phyloP scores from a whole-genome alignment of 495 filamentous ascomycete genomes.

The Aspergillus sparsus region DNA sequence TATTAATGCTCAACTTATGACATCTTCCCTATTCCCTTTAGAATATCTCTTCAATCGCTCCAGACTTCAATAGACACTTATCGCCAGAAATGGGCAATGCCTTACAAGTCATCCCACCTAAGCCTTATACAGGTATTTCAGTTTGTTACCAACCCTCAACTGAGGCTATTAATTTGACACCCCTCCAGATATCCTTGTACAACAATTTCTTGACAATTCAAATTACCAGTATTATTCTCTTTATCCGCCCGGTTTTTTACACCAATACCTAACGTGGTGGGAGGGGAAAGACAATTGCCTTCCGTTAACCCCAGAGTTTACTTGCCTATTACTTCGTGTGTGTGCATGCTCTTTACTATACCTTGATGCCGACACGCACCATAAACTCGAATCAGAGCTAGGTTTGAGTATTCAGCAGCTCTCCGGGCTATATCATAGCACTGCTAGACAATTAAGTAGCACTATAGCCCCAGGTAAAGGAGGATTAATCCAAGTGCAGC shows the following conservation, averaged over 20 bases:
- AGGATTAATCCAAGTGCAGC: conserved; percentile 51
- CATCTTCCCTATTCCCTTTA: neutral
- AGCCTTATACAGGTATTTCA: conserved; percentile 34
- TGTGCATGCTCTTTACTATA: conserved; percentile 53
- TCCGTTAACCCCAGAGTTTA: conserved; percentile 44
- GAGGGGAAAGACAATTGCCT: neutral
- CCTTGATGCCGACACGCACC: conserved; percentile 36
- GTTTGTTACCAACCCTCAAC: neutral
- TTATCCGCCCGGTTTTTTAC: conserved; percentile 49
- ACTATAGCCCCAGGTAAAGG: conserved; percentile 50
- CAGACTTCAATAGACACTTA: neutral
- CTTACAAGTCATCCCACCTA: conserved; percentile 29
- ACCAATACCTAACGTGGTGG: conserved; percentile 39
- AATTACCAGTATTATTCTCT: conserved; percentile 54
- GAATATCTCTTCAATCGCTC: neutral
- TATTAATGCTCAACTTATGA: conserved; percentile 4
- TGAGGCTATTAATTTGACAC: conserved; percentile 10
- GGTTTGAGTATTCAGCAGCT: conserved; percentile 38
- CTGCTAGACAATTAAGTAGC: conserved; percentile 46
- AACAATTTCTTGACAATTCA: conserved; percentile 48
- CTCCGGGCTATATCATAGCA: conserved; percentile 43
- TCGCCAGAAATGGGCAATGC: conserved; percentile 31
- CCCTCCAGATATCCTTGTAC: conserved; percentile 47
- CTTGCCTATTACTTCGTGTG: conserved; percentile 52
- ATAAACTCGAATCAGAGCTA: conserved; percentile 51